These are phyloP conservation scores for Eucalyptus sp. DNA, from an alignment of 345 rosid species.

Conservation along the genomic window DNA sequence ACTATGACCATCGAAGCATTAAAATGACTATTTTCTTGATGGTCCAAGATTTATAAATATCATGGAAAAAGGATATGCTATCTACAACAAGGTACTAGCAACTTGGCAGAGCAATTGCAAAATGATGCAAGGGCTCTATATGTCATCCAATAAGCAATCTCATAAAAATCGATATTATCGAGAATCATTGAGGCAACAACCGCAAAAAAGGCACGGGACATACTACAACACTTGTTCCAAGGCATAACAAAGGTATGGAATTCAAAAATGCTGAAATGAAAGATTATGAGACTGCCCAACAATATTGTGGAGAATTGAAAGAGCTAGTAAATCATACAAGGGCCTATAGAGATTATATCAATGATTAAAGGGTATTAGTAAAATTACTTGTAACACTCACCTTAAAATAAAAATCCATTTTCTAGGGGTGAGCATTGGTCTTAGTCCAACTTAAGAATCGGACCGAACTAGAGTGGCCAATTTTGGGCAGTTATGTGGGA, in stretches of 20 bases:
- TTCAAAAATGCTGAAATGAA: not conserved
- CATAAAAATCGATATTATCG: too few species aligned
- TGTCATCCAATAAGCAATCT: not conserved
- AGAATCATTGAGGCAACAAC: not conserved
- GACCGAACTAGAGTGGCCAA: not conserved
- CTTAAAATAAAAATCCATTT: not conserved
- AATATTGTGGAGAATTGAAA: not conserved
- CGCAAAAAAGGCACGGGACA: not conserved
- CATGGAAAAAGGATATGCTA: not conserved
- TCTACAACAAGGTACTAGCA: not conserved
- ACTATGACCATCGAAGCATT: not conserved
- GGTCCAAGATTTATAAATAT: not conserved
- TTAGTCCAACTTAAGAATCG: accelerated
- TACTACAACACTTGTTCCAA: not conserved
- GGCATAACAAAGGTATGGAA: not conserved
- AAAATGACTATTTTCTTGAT: not conserved
- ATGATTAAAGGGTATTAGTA: not conserved
- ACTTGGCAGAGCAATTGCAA: not conserved
- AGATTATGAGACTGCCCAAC: not conserved
- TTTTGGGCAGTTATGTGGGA: not conserved
- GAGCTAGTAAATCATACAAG: not conserved
- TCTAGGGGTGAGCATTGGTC: not conserved
- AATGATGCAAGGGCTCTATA: not conserved
- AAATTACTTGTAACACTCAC: too few species aligned
- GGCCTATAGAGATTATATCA: not conserved